These are phyloP conservation scores for Clarkia xantiana DNA, from an alignment of 345 rosid genomes.

Conservation along the genomic window DNA sequence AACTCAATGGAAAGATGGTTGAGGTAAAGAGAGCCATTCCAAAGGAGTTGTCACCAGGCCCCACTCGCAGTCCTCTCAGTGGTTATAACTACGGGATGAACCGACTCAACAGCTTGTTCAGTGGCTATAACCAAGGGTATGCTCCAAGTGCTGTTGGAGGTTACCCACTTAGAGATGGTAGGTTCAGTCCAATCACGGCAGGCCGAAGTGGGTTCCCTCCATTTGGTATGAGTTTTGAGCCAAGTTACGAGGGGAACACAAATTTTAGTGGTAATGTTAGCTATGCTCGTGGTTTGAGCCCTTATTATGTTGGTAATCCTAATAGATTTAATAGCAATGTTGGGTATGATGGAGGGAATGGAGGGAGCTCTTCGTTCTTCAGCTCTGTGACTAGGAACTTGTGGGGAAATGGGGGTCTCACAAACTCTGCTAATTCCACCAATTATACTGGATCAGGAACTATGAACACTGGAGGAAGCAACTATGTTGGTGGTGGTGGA, in stretches of 20 bases:
- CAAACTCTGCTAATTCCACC: slow-evolving; percentile 27
- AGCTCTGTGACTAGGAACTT: slow-evolving; percentile 51
- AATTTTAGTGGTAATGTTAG: slow-evolving; percentile 36
- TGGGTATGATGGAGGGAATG: slow-evolving; percentile 51
- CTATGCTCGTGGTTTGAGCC: slow-evolving; percentile 52
- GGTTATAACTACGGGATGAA: slow-evolving; percentile 49
- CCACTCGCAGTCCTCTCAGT: slow-evolving; percentile 53
- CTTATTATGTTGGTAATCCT: slow-evolving; percentile 46
- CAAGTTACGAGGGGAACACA: slow-evolving; percentile 34
- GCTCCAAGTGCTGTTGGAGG: slow-evolving; percentile 47
- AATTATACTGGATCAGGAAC: slow-evolving; percentile 37
- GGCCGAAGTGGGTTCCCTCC: slow-evolving; percentile 55
- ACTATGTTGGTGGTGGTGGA: slow-evolving; percentile 22
- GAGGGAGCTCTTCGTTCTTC: slow-evolving; percentile 55
- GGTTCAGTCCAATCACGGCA: slow-evolving; percentile 40
- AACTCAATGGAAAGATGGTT: slow-evolving; percentile 44
- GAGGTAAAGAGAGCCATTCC: slow-evolving; percentile 86
- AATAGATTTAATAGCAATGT: slow-evolving; percentile 38
- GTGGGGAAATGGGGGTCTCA: slow-evolving; percentile 60
- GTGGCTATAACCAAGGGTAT: slow-evolving; percentile 54
- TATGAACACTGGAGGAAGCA: slow-evolving; percentile 33
- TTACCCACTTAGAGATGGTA: slow-evolving; percentile 50
- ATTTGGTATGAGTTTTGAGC: slow-evolving; percentile 38
- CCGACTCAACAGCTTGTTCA: slow-evolving; percentile 48
- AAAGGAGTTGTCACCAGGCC: slow-evolving; percentile 68